Percentiles rank a stretch among this genome's conserved stretches.
These are phyloP conservation scores for Apiotrichum gracile DNA, from an alignment of 1,284 basidiomycete species.

Conservation along the genomic window DNA sequence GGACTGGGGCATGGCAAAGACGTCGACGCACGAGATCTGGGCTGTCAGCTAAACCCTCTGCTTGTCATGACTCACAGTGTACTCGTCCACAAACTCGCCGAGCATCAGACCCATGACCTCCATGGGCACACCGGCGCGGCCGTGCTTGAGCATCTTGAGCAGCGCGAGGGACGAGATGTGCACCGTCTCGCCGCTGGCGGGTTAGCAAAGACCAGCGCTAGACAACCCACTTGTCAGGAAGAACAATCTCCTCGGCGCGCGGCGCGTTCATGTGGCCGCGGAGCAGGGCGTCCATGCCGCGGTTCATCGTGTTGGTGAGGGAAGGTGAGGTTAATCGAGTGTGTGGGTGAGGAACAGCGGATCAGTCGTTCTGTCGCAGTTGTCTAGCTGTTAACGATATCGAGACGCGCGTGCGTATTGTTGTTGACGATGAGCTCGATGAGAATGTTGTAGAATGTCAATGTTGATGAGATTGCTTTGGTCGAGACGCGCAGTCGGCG, in stretches of 20 bases:
- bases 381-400: too few relatives aligned
- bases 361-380: too few relatives aligned
- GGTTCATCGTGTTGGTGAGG: conserved; percentile 4
- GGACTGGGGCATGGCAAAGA: conserved; percentile 99
- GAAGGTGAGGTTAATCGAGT: neutral
- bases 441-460: too few relatives aligned
- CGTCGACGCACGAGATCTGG: conserved; percentile 78
- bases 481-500: too few relatives aligned
- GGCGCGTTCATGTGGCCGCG: neutral
- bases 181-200: conserved; percentile 70
- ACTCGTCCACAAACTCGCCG: conserved; percentile 98
- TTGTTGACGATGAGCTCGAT: too few relatives aligned
- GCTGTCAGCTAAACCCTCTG: neutral
- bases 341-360: too few relatives aligned
- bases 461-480: too few relatives aligned
- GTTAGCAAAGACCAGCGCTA: neutral
- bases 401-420: too few relatives aligned
- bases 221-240: conserved; percentile 46
- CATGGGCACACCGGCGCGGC: conserved; percentile 97
- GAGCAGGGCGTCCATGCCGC: conserved; percentile 5
- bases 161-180: conserved; percentile 92
- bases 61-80: conserved; percentile 62
- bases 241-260: conserved; percentile 34
- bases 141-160: conserved; percentile 99
- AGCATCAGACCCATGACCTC: conserved; percentile 99